phyloP scores from a whole-genome alignment of 2,329 filamentous ascomycete species.

The Neonectria neomacrospora region DNA sequence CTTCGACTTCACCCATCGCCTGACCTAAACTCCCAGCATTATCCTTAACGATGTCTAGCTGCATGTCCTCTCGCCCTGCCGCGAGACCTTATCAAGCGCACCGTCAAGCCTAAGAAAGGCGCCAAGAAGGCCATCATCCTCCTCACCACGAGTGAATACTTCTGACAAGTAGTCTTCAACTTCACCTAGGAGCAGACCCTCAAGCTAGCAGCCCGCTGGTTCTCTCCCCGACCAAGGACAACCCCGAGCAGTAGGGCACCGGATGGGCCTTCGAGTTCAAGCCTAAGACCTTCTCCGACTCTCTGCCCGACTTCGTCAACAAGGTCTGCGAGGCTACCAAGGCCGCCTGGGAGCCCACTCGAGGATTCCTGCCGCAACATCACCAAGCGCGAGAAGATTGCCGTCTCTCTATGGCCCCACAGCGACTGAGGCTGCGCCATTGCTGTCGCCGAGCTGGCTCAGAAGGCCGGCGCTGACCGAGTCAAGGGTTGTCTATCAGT shows the following conservation, averaged over 20 bases:
- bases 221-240: conserved; percentile 87
- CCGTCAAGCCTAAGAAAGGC: conserved; percentile 87
- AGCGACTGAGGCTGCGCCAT: conserved; percentile 93
- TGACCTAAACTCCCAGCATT: conserved; percentile 69
- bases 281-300: conserved; percentile 92
- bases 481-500: conserved; percentile 98
- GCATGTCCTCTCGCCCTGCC: conserved; percentile 91
- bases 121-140: conserved; percentile 95
- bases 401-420: conserved; percentile 91
- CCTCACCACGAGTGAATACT: conserved; percentile 95
- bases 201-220: conserved; percentile 84
- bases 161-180: conserved; percentile 89
- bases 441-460: conserved; percentile 89
- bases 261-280: conserved; percentile 86
- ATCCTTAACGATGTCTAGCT: conserved; percentile 80
- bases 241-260: conserved; percentile 66
- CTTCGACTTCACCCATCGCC: conserved; percentile 90
- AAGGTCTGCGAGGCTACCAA: conserved; percentile 93
- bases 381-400: conserved; percentile 84
- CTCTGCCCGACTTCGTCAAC: conserved; percentile 83
- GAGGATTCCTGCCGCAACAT: conserved; percentile 95
- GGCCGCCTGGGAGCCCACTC: conserved; percentile 89
- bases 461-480: conserved; percentile 95
- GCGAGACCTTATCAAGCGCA: conserved; percentile 88
- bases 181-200: conserved; percentile 86